Base-by-base conservation (phyloP, 2,329 filamentous ascomycete genomes). In the Nannizziopsis arthrosporioides region DNA sequence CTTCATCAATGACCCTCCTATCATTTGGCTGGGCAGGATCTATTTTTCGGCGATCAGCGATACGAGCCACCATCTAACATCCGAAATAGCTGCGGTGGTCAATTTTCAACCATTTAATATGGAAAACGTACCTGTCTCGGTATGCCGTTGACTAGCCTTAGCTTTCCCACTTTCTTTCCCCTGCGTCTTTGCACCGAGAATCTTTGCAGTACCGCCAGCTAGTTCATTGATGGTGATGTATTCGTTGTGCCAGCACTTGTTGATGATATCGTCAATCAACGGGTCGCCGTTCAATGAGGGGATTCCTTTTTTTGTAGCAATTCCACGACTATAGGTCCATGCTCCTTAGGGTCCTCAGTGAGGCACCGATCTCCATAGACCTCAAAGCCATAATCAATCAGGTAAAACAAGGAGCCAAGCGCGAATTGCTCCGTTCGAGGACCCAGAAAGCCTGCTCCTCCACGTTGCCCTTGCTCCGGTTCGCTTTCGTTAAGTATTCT, bases 381-480 rank as follows among this genome's bases (percentile, higher is more conserved):
- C 31, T 61, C 54, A 53, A 57, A 58, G 6, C 58, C 55, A 34
- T 63, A 61, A 52, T 59, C 61, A n/a, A 60, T 61, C 0, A 56
- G 41, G 18, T 61, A 62, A 39, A 55, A 63, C 6, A 63, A 47
- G 8, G 58, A 62, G 42, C 58, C 59, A 2, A 63, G 52, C 8
- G 59, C 57, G 15, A 63, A 63, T 31, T 60, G 55, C 35, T 62
- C 59, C 22, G 22, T 27, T 27, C 22, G 22, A 27, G 22, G 22
- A 7, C 22, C 22, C 7, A 27, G 7, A 7, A 27, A 4, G 3
- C 22, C 22, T 7, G 22, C 22, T 4, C 4, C 7, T 27, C 22
- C 22, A 27, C 22, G 22, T 27, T 27, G 22, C 7, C 22, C 22
- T 27, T 27, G 22, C 22, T 7, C 22, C 22, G 3, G 22, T 4